Evolutionary conservation across 768 basidiomycete species (phyloP), one percentile per base, ranked within the genome.

Genomic region (Dioszegia hungarica): DNA sequence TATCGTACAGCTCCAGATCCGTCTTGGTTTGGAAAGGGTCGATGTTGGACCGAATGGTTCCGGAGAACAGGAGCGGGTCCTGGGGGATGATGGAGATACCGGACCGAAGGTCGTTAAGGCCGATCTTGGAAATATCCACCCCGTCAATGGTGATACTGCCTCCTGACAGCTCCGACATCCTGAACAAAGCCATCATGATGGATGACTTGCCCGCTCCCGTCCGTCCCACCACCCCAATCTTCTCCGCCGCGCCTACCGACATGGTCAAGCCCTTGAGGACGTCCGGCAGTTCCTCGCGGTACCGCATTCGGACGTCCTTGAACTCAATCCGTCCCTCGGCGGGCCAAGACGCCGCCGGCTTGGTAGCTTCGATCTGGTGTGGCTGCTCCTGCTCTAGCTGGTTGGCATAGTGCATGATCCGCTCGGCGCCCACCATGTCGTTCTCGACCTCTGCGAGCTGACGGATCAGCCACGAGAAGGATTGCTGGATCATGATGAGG

Each of bases 211-310:
- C 90, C 0, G 90, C 90, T 46, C 90, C 86, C 1, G 68, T 81
- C 74, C 84, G 66, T 47, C 90, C 90, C 44, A 94, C 88, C 50
- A 94, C 88, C 27, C 92, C 92, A 61, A 98, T 85, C 78, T 94
- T 93, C 78, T 97, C 92, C 4, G 88, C 87, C 0, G 83, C 83
- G 0, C 77, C 73, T 25, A 95, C 79, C 27, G 77, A 78, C 81
- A 97, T 82, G 12, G 81, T 83, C 44, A 97, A 74, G 2, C 86
- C 87, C 75, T 87, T 89, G n/a, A 97, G 79, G 6, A 95, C 91
- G 2, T 84, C 77, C 0, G 92, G 89, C n/a, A 97, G 81, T 55
- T 86, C 92, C 0, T 89, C 87, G 25, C 94, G 82, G 72, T 95
- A 95, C 59, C 80, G 83, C 77, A 98, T 80, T 27, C 85, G 82